Conservation (phyloP, 129 eudicot species). For the Arctium minus region DNA sequence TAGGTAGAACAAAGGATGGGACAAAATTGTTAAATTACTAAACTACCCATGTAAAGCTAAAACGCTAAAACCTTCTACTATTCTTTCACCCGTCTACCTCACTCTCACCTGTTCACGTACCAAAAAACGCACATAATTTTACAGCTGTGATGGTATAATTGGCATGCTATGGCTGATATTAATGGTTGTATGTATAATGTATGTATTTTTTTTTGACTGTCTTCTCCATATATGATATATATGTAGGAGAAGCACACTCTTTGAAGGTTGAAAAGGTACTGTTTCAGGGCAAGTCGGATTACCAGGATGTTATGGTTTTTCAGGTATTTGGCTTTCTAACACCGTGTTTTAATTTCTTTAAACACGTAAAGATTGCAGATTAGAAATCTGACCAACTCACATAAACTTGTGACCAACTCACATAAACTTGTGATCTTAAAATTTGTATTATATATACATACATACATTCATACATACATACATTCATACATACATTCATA, state of each 20-base stretch:
- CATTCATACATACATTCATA: no score
- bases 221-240: neutral
- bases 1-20: neutral
- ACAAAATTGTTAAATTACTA: neutral
- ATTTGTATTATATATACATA: neutral
- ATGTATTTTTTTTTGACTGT: neutral
- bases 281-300: constrained; percentile 83
- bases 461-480: no score
- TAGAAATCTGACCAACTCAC: neutral
- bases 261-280: constrained; percentile 86
- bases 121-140: neutral
- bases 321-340: constrained; percentile 45
- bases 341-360: neutral
- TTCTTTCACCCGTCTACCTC: neutral
- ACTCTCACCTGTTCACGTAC: neutral
- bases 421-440: neutral
- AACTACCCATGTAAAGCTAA: neutral
- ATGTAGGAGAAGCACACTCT: constrained; percentile 94
- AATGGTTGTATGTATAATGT: neutral
- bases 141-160: neutral
- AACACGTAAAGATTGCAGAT: neutral
- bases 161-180: neutral
- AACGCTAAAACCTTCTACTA: neutral
- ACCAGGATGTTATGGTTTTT: constrained; percentile 93
- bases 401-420: neutral